Evolutionary conservation across 2,329 filamentous ascomycete genomes (phyloP).

Genomic region (Aspergillus neotritici): DNA sequence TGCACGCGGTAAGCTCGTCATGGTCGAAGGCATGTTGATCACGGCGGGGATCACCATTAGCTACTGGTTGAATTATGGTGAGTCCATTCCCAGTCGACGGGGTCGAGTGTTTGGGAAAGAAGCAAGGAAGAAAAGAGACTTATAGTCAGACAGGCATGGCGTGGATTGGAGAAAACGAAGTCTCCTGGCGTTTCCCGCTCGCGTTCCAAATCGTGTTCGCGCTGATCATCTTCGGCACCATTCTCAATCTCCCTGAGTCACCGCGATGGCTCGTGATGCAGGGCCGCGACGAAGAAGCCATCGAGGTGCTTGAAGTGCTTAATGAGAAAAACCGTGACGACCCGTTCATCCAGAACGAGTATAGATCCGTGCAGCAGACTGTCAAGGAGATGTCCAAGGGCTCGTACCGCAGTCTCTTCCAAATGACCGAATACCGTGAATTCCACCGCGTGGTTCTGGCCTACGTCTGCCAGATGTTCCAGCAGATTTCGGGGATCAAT

Average conservation of each 20-base stretch:
- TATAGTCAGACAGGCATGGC: no score
- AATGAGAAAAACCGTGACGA: slow-evolving; percentile 2
- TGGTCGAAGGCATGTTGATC: slow-evolving; percentile 19
- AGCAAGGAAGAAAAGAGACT: no score
- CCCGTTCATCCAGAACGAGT: not conserved
- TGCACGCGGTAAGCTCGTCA: slow-evolving; percentile 23
- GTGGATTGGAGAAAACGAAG: slow-evolving; percentile 11
- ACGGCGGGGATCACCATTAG: slow-evolving; percentile 19
- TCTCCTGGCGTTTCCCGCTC: slow-evolving; percentile 40
- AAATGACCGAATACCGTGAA: slow-evolving; percentile 12
- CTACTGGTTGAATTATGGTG: slow-evolving; percentile 24
- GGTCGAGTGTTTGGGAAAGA: no score
- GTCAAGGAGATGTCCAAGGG: slow-evolving; percentile 41
- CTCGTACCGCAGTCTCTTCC: not conserved
- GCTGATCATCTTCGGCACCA: slow-evolving; percentile 15
- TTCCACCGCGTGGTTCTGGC: slow-evolving; percentile 22
- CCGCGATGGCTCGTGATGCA: slow-evolving; percentile 50
- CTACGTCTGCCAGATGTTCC: slow-evolving; percentile 22
- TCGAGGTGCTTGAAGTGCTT: slow-evolving; percentile 35
- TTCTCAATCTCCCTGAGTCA: slow-evolving; percentile 44
- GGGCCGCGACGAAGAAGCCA: slow-evolving; percentile 44
- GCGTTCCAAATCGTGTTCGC: slow-evolving; percentile 42
- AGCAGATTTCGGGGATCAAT: slow-evolving; percentile 28
- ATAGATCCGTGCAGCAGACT: slow-evolving; percentile 19
- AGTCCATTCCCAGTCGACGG: slow-evolving; percentile 13